Conservation (phyloP, 2,329 filamentous ascomycete species). For the Microcyclosporella mali region DNA sequence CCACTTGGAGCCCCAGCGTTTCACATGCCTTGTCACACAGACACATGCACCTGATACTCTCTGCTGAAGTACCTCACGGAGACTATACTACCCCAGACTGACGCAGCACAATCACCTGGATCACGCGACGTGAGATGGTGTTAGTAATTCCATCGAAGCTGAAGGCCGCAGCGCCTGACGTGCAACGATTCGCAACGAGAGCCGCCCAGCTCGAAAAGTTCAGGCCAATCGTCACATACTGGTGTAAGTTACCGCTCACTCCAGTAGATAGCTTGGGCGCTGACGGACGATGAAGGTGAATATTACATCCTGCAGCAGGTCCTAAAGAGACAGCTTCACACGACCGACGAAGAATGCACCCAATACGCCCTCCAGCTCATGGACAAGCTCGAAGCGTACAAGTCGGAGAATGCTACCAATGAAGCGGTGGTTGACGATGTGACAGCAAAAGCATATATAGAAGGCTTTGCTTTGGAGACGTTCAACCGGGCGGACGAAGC, state of each 20-base stretch:
- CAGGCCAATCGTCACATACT: slow-evolving; percentile 88
- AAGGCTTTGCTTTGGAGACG: slow-evolving; percentile 86
- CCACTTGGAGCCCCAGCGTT: too few species aligned
- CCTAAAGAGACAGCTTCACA: slow-evolving; percentile 72
- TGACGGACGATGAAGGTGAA: slow-evolving; percentile 54
- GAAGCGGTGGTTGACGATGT: slow-evolving; percentile 80
- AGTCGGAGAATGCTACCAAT: slow-evolving; percentile 66
- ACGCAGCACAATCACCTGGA: too few species aligned
- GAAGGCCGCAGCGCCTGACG: slow-evolving; percentile 61
- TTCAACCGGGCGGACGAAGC: slow-evolving; percentile 79
- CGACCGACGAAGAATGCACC: slow-evolving; percentile 68
- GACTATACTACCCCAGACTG: too few species aligned
- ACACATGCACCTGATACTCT: too few species aligned
- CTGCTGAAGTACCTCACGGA: too few species aligned
- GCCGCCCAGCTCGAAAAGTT: slow-evolving; percentile 76
- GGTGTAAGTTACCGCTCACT: slow-evolving; percentile 82
- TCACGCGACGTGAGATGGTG: slow-evolving; percentile 52
- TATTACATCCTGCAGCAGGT: slow-evolving; percentile 94
- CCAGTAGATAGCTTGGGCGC: too few species aligned
- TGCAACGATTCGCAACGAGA: slow-evolving; percentile 75
- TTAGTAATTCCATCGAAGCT: slow-evolving; percentile 64
- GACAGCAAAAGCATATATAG: slow-evolving; percentile 83
- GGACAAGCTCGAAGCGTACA: slow-evolving; percentile 83
- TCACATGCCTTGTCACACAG: slow-evolving; percentile 1
- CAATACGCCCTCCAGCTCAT: slow-evolving; percentile 77